Conservation (phyloP, 2,329 filamentous ascomycete species). For the Neonectria punicea region DNA sequence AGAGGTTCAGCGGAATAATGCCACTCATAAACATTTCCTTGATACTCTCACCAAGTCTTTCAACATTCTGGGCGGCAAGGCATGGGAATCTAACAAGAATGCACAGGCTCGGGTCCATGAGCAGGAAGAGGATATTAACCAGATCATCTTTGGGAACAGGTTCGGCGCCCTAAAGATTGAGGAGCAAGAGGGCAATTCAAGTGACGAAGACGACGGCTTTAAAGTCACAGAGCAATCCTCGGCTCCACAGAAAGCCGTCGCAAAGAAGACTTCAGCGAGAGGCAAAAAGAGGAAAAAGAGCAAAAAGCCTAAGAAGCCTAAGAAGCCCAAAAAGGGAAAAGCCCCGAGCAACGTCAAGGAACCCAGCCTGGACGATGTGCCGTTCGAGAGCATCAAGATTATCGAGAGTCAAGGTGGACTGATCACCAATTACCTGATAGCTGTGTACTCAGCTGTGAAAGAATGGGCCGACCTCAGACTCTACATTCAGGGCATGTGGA, state of each 20-base stretch:
- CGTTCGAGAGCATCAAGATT: constrained; percentile 57
- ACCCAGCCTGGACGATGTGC: constrained; percentile 48
- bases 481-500: constrained; percentile 55
- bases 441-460: constrained; percentile 50
- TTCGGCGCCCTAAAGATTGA: constrained; percentile 28
- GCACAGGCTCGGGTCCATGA: constrained; percentile 35
- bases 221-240: not conserved
- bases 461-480: constrained; percentile 54
- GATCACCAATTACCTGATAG: constrained; percentile 56
- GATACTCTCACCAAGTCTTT: constrained; percentile 52
- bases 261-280: constrained; percentile 8
- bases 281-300: constrained; percentile 28
- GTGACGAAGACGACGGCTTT: constrained; percentile 19
- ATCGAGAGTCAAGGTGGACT: constrained; percentile 51
- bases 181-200: constrained; percentile 3
- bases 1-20: constrained; percentile 52
- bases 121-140: constrained; percentile 33
- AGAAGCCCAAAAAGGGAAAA: constrained; percentile 21
- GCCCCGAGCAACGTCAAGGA: constrained; percentile 20
- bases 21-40: constrained; percentile 55
- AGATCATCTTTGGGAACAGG: constrained; percentile 21
- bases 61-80: constrained; percentile 47
- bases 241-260: not conserved
- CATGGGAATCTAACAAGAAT: constrained; percentile 32
- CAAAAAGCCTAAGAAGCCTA: constrained; percentile 24